Evolutionary conservation across 2,329 filamentous ascomycete species (phyloP), one percentile per base, ranked within the genome.

Genomic region (Pseudopithomyces chartarum): DNA sequence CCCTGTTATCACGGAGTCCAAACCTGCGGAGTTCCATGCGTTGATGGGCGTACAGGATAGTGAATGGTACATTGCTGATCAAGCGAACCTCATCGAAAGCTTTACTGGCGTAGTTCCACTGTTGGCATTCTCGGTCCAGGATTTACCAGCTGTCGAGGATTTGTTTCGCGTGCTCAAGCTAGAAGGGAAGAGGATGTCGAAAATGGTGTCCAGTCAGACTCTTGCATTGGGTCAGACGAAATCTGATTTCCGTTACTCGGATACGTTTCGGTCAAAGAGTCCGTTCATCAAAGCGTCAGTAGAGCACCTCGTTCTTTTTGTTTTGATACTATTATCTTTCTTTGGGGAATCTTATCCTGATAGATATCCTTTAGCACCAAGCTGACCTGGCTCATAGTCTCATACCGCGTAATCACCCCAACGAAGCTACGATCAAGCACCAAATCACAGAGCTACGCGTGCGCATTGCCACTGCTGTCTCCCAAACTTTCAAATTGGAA

Each of bases 51-150:
- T 43, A 26, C 39, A 52, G 26, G 45, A 39, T 19, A 51, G 19
- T 22, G 29, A 29, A 13, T 56, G 54, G 54, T 52, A 52, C 13
- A 43, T 56, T 44, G 48, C 48, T 23, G 54, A 56, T 38, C 32
- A 36, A 17, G 22, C n/a, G 26, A 23, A 42, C 23, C 15, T 56
- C 6, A 15, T 22, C 8, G 13, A 52, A n/a, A 53, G 48, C 36
- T 56, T 56, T 44, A 34, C 34, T 4, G 54, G 54, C 12, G 26
- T 47, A 7, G 26, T 52, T 2, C 48, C 47, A 5, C 22, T 52
- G 6, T 43, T 56, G 17, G 48, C 54, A 13, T 29, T 56, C 2
- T 22, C 44, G 7, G 11, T 47, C 17, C 44, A 47, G 11, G 44
- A 47, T 36, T 13, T 47, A 36, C 44, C 44, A 20, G 44, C 44